Evolutionary conservation across 1,139 yeast genomes (phyloP).

Genomic region (Pneumocystis wakefieldiae): DNA sequence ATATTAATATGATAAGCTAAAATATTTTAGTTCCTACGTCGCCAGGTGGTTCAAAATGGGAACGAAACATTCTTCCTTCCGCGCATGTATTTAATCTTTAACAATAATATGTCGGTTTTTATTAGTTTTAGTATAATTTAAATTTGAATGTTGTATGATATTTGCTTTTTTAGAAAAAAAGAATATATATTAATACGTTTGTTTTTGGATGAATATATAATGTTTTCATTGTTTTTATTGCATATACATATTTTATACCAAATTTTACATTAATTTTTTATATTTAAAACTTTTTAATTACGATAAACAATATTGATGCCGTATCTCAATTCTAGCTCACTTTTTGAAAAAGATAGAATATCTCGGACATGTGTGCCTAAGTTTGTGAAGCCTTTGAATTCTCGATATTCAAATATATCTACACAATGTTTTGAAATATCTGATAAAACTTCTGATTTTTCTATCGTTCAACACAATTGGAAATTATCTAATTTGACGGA

Average conservation of each 20-base stretch:
- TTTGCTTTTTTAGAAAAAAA: background rate
- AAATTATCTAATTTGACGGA: background rate
- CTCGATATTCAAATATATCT: background rate
- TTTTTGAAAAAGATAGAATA: background rate
- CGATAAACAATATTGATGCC: background rate
- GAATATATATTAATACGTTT: background rate
- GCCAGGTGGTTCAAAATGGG: constrained; percentile 1
- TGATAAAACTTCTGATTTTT: background rate
- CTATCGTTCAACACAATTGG: background rate
- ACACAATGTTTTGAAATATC: background rate
- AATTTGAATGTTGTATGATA: background rate
- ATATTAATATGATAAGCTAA: background rate
- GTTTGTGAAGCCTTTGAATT: background rate
- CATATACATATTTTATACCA: background rate
- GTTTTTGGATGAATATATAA: background rate
- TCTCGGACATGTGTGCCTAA: background rate
- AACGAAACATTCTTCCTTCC: background rate
- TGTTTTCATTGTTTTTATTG: background rate
- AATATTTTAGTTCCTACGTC: background rate
- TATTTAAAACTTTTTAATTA: background rate
- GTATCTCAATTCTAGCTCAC: background rate
- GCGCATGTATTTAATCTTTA: background rate
- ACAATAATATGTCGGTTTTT: background rate
- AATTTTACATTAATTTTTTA: background rate
- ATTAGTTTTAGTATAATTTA: background rate